Base-by-base conservation (phyloP, 169 alveolate genomes). In the Plasmodium vivax region DNA sequence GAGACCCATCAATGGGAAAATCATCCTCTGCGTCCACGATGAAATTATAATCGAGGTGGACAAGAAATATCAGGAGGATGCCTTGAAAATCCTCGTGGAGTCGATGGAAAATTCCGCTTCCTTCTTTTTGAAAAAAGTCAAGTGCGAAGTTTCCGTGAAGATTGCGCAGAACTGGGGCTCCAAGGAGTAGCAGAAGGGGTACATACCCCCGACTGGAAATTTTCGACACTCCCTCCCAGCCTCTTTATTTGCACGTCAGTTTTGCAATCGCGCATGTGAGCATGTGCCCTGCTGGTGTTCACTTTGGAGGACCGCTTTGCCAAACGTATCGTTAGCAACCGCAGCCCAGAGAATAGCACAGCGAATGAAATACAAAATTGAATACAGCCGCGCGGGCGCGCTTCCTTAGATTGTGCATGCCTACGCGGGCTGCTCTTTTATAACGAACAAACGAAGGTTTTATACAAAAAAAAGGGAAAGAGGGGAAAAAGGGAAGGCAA, bases 141-240 rank as follows among this genome's bases (percentile, higher is more conserved):
- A 98, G 72, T 96, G 98, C 68, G 98, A 92, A 82, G 98, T 98
- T n/a, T 96, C 96, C 91, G 98, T 97, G 16, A 84, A 96, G 9
- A 93, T 97, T 62, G 98, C 97, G 38, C 95, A 96, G 90, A 94
- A 96, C 54, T 97, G 98, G 98, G 98, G 98, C 7, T 97, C 95
- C 82, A 97, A 97, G 96, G 96, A 91, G 54, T 92, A 38, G 41
- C 38, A 2, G 12, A n/a, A 1, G 30, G 43, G n/a, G n/a, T 16
- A 68, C 27, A 23, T 23, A 23, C 27, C 27, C 27, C 27, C 27
- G 27, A 23, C 27, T 23, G 27, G 27, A 23, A 23, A 23, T 23
- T 23, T 23, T 23, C 27, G 27, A 23, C 27, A 23, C 27, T 23
- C 16, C 58, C 56, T 0, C 16, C 58, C n/a, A 45, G 27, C 27